These are phyloP conservation scores for Ceraceosorus guamensis DNA, from an alignment of 1,284 basidiomycete genomes.

Conservation along the genomic window DNA sequence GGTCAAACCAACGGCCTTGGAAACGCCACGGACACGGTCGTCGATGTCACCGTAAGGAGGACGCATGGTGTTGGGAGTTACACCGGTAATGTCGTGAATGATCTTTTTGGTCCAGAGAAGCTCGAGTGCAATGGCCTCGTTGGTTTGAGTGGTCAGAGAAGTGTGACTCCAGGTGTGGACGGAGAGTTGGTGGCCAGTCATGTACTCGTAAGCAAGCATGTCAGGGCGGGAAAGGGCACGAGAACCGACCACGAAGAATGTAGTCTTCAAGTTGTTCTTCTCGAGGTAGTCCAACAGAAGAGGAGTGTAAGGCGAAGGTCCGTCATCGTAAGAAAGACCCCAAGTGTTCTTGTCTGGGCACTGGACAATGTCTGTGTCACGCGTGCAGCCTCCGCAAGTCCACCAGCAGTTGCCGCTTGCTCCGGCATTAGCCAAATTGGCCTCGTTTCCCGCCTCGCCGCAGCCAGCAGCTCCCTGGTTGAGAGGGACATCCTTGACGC, in stretches of 20 bases:
- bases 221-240: constrained; percentile 72
- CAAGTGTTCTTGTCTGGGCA: constrained; percentile 75
- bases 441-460: constrained; percentile 53
- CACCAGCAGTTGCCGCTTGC: constrained; percentile 65
- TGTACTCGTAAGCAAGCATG: constrained; percentile 74
- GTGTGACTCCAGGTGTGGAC: constrained; percentile 55
- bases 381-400: constrained; percentile 73
- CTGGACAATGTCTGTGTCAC: constrained; percentile 63
- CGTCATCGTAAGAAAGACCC: constrained; percentile 66
- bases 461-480: constrained; percentile 60
- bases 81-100: constrained; percentile 56
- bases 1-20: constrained; percentile 38
- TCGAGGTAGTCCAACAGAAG: constrained; percentile 60
- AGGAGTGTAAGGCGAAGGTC: constrained; percentile 75
- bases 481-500: constrained; percentile 56
- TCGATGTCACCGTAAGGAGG: constrained; percentile 48
- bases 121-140: constrained; percentile 81
- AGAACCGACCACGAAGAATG: constrained; percentile 89
- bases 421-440: constrained; percentile 55
- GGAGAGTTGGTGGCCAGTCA: constrained; percentile 55
- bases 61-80: constrained; percentile 50
- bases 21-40: constrained; percentile 45
- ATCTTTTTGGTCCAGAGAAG: constrained; percentile 81
- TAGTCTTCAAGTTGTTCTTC: constrained; percentile 63
- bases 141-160: constrained; percentile 70